Percentiles rank a stretch among this genome's conserved stretches.
phyloP scores from a whole-genome alignment of 2,329 filamentous ascomycete genomes.

The Ophiostoma sp. region DNA sequence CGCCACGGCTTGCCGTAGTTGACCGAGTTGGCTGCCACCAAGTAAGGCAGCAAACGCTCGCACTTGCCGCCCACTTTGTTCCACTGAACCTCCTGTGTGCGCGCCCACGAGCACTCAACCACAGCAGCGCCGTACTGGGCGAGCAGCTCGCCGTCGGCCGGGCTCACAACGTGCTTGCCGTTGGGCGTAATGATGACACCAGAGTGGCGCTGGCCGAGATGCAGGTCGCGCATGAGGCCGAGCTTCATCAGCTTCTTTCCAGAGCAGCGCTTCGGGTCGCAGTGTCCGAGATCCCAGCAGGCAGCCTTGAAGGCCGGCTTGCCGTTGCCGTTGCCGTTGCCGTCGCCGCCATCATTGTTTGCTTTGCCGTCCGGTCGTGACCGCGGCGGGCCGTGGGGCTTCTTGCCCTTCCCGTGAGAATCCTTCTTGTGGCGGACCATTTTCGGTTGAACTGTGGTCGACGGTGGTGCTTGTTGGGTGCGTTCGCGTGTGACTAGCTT shows the following conservation, averaged over 20 bases:
- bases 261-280: slow-evolving; percentile 92
- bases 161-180: slow-evolving; percentile 76
- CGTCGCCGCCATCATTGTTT: slow-evolving; percentile 30
- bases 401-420: slow-evolving; percentile 66
- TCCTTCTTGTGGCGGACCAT: slow-evolving; percentile 99
- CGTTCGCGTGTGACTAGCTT: neutral
- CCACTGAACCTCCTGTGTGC: slow-evolving; percentile 88
- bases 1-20: slow-evolving; percentile 97
- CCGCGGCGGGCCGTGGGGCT: slow-evolving; percentile 55
- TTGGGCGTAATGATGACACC: slow-evolving; percentile 95
- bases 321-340: slow-evolving; percentile 34
- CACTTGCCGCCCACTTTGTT: slow-evolving; percentile 86
- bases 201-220: slow-evolving; percentile 83
- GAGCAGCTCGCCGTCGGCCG: slow-evolving; percentile 73
- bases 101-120: slow-evolving; percentile 95
- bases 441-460: neutral
- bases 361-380: slow-evolving; percentile 34
- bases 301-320: slow-evolving; percentile 73
- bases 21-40: slow-evolving; percentile 92
- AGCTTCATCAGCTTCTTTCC: slow-evolving; percentile 91
- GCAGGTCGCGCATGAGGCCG: slow-evolving; percentile 87
- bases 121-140: slow-evolving; percentile 90
- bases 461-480: neutral
- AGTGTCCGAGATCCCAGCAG: slow-evolving; percentile 97
- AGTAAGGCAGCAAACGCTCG: slow-evolving; percentile 83